Evolutionary conservation across 2,329 filamentous ascomycete genomes (phyloP), one percentile per base, ranked within the genome.

Genomic region (Verticillium klebahnii): DNA sequence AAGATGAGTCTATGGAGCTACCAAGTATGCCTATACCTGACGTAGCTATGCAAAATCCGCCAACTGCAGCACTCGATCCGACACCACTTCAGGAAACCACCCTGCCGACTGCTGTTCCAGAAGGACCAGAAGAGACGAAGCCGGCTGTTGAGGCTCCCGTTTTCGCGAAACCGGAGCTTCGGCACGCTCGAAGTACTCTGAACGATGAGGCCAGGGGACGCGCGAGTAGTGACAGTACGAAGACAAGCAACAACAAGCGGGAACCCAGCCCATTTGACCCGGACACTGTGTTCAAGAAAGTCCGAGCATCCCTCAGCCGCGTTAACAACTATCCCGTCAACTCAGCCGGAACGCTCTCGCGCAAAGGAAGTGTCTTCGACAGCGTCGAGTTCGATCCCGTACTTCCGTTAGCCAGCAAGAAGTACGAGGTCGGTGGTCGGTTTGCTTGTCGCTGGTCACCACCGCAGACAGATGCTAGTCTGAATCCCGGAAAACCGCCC

Each of bases 141-240:
- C 59, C 62, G 1, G 55, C 56, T 34, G 56, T 60, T 57, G 25
- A 65, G 64, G 62, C 64, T 60, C 40, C 71, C 64, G 52, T 81
- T 5, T 87, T 87, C 66, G 77, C 83, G n/a, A 87, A 86, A 64
- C 85, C 85, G 2, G 83, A 87, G 65, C 70, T 87, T 39, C 82
- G 80, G 63, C 84, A 87, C 72, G 84, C 84, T 1, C 77, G 84
- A 64, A 86, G 84, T 69, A 81, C 78, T 15, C 71, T 84, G 32
- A 74, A 72, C 32, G 82, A 82, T 17, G 78, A 81, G 45, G 71
- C 71, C 40, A 70, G 45, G 5, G 45, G 45, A 71, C 58, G 69
- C 68, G 57, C 70, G 65, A 40, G 58, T 70, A 69, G 62, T 4
- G 37, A 52, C 45, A 29, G 23, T 17, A 31, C 54, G 23, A 59